phyloP scores from a whole-genome alignment of 2,329 filamentous ascomycete species.

The Dactylellina cionopaga region DNA sequence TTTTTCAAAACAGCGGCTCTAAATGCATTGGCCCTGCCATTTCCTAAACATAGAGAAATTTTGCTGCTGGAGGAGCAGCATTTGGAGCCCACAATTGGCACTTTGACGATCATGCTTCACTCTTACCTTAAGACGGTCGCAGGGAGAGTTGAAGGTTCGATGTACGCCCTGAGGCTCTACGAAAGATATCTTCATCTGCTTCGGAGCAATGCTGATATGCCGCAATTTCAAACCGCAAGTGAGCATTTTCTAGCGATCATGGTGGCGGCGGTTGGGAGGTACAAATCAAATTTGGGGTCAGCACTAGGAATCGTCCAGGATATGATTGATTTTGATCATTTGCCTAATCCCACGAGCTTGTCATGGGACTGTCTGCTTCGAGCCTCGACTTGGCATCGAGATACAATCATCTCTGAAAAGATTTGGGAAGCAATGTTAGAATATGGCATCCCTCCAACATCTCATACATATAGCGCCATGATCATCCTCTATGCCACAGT shows the following conservation, averaged over 20 bases:
- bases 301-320: conserved; percentile 48
- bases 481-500: conserved; percentile 19
- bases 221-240: conserved; percentile 17
- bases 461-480: conserved; percentile 41
- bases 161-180: conserved; percentile 28
- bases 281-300: conserved; percentile 31
- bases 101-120: conserved; percentile 41
- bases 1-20: conserved; percentile 33
- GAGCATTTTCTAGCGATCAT: conserved; percentile 40
- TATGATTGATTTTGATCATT: conserved; percentile 40
- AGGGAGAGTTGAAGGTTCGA: conserved; percentile 43
- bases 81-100: conserved; percentile 23
- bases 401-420: conserved; percentile 24
- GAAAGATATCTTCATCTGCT: conserved; percentile 28
- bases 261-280: conserved; percentile 30
- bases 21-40: conserved; percentile 11
- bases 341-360: conserved; percentile 34
- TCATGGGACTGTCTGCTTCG: conserved; percentile 39
- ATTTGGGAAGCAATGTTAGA: conserved; percentile 51
- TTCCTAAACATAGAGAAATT: neutral
- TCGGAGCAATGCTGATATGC: neutral
- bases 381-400: conserved; percentile 23
- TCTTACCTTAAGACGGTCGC: conserved; percentile 42
- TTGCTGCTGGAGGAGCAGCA: neutral
- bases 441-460: conserved; percentile 33